A percentile compares a stretch with the other conserved stretches of the same genome.
Conservation (phyloP, 2,329 filamentous ascomycete genomes). For the Paramyrothecium sp. region DNA sequence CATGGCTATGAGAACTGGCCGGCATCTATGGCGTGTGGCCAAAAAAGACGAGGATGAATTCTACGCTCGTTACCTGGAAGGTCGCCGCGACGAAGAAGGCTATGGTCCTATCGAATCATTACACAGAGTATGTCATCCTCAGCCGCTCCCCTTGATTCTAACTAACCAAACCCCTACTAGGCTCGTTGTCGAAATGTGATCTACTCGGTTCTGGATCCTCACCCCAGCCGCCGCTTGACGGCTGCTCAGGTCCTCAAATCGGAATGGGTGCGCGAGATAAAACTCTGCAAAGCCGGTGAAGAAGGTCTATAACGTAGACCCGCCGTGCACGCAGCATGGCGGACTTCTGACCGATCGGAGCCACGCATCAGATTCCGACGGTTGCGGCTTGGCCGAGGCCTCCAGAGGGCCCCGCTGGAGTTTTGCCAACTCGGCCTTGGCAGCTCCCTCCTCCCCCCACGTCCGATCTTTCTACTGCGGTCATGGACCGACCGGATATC, state of each 20-base stretch:
- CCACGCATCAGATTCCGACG: too few species aligned
- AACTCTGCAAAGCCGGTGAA: constrained; percentile 92
- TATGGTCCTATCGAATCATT: constrained; percentile 96
- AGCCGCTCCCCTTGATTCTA: not conserved
- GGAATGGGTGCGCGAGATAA: constrained; percentile 98
- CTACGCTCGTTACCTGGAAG: constrained; percentile 90
- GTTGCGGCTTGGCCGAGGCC: too few species aligned
- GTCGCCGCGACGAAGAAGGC: constrained; percentile 88
- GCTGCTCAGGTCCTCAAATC: constrained; percentile 96
- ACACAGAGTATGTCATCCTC: constrained; percentile 81
- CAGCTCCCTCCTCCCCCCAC: too few species aligned
- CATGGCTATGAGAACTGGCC: constrained; percentile 98
- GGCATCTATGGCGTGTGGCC: constrained; percentile 95
- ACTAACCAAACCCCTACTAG: constrained; percentile 42
- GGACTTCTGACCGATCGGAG: constrained; percentile 5
- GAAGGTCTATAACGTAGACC: constrained; percentile 70
- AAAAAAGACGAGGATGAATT: constrained; percentile 98
- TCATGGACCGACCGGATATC: too few species aligned
- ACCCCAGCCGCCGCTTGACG: constrained; percentile 86
- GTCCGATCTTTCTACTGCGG: too few species aligned
- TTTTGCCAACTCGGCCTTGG: too few species aligned
- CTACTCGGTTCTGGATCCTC: constrained; percentile 96
- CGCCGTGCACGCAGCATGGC: not conserved
- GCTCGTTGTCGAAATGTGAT: constrained; percentile 97
- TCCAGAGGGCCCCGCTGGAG: too few species aligned